Evolutionary conservation across 306 rosid genomes (phyloP).

Genomic region (Spatholobus suberectus): DNA sequence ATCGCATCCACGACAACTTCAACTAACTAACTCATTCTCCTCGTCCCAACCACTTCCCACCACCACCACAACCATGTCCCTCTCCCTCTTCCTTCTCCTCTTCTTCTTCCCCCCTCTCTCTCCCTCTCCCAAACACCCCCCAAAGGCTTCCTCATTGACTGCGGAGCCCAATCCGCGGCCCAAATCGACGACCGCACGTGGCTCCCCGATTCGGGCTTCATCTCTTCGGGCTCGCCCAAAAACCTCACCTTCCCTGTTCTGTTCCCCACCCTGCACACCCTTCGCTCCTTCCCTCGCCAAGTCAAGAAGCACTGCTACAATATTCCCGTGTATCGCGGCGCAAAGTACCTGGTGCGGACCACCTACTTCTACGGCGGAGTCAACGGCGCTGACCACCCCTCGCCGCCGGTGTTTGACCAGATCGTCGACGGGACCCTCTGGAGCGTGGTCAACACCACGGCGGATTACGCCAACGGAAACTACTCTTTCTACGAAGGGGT

Average conservation of each 20-base stretch:
- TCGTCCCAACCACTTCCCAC: conserved; percentile 27
- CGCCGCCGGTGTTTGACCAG: conserved; percentile 90
- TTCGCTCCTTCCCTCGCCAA: conserved; percentile 66
- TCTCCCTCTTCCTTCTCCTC: conserved; percentile 44
- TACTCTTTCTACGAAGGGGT: conserved; percentile 72
- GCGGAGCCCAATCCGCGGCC: conserved; percentile 56
- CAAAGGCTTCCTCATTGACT: conserved; percentile 61
- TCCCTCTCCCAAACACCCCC: conserved; percentile 55
- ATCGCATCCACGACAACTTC: neutral
- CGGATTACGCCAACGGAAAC: conserved; percentile 51
- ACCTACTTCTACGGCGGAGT: conserved; percentile 80
- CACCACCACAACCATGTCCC: conserved; percentile 49
- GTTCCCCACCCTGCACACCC: conserved; percentile 55
- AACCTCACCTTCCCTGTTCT: conserved; percentile 45
- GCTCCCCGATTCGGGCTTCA: conserved; percentile 59
- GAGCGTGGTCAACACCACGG: conserved; percentile 80
- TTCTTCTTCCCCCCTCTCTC: conserved; percentile 43
- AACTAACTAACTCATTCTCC: neutral
- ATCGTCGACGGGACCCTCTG: conserved; percentile 87
- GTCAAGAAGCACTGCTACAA: conserved; percentile 69
- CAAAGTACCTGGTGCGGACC: conserved; percentile 69
- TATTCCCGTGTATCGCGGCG: conserved; percentile 58
- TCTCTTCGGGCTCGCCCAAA: conserved; percentile 58
- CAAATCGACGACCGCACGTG: conserved; percentile 53
- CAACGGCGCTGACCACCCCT: conserved; percentile 52